Base-by-base conservation (phyloP, 2,329 filamentous ascomycete species). In the Dendrostoma leiphaemia region DNA sequence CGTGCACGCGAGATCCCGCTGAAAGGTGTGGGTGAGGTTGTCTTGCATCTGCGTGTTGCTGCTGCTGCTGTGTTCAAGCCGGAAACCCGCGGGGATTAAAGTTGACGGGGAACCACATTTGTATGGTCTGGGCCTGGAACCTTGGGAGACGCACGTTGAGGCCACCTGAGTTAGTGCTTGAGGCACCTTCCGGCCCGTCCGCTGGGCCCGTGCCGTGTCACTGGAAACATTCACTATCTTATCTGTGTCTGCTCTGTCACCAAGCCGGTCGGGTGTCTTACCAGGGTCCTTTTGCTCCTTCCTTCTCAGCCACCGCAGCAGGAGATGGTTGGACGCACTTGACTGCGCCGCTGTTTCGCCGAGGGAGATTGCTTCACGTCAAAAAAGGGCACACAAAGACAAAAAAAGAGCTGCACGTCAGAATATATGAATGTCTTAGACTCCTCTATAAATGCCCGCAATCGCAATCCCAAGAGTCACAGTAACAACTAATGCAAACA, bases 401-500 rank as follows among this genome's bases (percentile, higher is more conserved):
- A 12, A 8, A 24, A n/a, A 29, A 3, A 21, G n/a, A n/a, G n/a
- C n/a, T 21, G 6, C 41, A 31, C 17, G 41, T 40, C 23, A 31
- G 19, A 21, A 37, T 31, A 40, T 56, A 28, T 29, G 17, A 32
- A 23, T 53, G 34, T 53, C 51, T 37, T 43, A 56, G 32, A 53
- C 40, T 34, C 21, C 24, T 40, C 24, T 32, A n/a, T n/a, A n/a
- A n/a, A n/a, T n/a, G n/a, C 35, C 32, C 48, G 32, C 41, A 23
- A 10, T n/a, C 19, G 47, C 41, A 28, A 46, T 19, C 28, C 17
- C 38, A 28, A 19, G 15, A 38, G 32, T 53, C 51, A 47, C 35
- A 50, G n/a, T 17, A 19, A 40, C 49, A 46, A 45, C 38, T 56
- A 56, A 53, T 56, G 8, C 26, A 46, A 28, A 35, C 32, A 34